Conservation (phyloP, 441 rosid species). For the Breynia disticha region DNA sequence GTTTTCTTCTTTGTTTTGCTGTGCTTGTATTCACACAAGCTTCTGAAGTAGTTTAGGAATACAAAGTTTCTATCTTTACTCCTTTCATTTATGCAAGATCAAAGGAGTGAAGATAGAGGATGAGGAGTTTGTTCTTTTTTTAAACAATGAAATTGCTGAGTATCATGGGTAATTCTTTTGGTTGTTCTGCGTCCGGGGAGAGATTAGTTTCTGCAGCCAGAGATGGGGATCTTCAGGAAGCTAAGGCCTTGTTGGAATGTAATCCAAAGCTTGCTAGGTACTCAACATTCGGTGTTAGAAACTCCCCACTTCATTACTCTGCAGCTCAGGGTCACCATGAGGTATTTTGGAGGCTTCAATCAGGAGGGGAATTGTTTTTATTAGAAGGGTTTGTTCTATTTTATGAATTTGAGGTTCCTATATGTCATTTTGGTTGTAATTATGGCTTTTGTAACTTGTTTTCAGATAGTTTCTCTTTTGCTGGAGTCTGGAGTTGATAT, state of each 20-base stretch:
- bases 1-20: neutral
- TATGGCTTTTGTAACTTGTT: constrained; percentile 13
- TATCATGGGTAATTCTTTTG: constrained; percentile 87
- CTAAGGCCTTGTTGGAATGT: constrained; percentile 82
- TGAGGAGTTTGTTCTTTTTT: neutral
- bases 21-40: neutral
- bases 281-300: constrained; percentile 89
- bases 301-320: constrained; percentile 93
- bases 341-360: constrained; percentile 34
- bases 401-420: neutral
- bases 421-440: constrained; percentile 7
- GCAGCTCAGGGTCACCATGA: constrained; percentile 98
- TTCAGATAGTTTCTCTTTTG: constrained; percentile 78
- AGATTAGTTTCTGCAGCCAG: constrained; percentile 91
- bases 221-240: constrained; percentile 94
- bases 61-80: constrained; percentile 1
- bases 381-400: constrained; percentile 1
- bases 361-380: neutral
- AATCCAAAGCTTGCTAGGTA: constrained; percentile 86
- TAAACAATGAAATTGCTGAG: constrained; percentile 62
- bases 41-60: constrained; percentile 5
- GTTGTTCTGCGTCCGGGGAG: constrained; percentile 96
- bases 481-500: constrained; percentile 95
- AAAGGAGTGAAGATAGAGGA: constrained; percentile 11
- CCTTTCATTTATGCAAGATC: constrained; percentile 6